A percentile compares a stretch with the other conserved stretches of the same genome.
Conservation (phyloP, 441 rosid species). For the Omphalea diandra region DNA sequence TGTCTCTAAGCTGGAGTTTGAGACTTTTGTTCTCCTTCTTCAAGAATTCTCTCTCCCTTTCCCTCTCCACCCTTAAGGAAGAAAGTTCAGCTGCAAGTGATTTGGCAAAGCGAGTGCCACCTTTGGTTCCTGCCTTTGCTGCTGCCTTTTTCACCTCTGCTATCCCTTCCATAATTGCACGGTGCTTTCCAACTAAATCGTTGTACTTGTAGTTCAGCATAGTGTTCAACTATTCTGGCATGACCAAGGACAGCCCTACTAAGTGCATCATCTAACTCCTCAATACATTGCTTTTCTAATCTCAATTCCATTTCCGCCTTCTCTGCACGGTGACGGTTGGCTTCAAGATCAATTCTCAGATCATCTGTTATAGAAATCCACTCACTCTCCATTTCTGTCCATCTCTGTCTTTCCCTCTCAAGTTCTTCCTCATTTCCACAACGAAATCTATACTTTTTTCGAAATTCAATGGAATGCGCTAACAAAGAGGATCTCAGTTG, state of each 20-base stretch:
- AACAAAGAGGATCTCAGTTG: constrained; percentile 69
- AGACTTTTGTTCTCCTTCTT: constrained; percentile 79
- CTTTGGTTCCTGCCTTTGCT: constrained; percentile 73
- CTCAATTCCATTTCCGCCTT: constrained; percentile 59
- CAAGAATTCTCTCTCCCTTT: constrained; percentile 65
- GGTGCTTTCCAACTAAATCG: constrained; percentile 64
- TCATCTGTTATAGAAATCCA: constrained; percentile 93
- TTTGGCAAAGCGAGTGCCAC: constrained; percentile 79
- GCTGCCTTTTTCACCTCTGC: constrained; percentile 89
- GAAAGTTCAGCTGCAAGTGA: constrained; percentile 73
- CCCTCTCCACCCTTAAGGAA: constrained; percentile 67
- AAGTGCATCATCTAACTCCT: constrained; percentile 88
- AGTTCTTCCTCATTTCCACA: constrained; percentile 49
- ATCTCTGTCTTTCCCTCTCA: constrained; percentile 70
- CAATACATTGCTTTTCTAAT: constrained; percentile 60
- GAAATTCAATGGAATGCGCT: constrained; percentile 61
- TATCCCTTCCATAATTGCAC: constrained; percentile 71
- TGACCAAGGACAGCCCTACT: constrained; percentile 81
- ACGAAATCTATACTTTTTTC: constrained; percentile 43
- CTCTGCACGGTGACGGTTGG: constrained; percentile 73
- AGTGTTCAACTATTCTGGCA: constrained; percentile 92
- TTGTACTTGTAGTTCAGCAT: constrained; percentile 83
- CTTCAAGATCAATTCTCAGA: constrained; percentile 77
- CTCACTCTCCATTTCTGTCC: constrained; percentile 95
- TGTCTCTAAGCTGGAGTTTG: constrained; percentile 77